Percentiles rank a stretch among this genome's conserved stretches.
These are phyloP conservation scores for Ploettnerulaceae sp. DNA, from an alignment of 2,329 filamentous ascomycete genomes.

Conservation along the genomic window DNA sequence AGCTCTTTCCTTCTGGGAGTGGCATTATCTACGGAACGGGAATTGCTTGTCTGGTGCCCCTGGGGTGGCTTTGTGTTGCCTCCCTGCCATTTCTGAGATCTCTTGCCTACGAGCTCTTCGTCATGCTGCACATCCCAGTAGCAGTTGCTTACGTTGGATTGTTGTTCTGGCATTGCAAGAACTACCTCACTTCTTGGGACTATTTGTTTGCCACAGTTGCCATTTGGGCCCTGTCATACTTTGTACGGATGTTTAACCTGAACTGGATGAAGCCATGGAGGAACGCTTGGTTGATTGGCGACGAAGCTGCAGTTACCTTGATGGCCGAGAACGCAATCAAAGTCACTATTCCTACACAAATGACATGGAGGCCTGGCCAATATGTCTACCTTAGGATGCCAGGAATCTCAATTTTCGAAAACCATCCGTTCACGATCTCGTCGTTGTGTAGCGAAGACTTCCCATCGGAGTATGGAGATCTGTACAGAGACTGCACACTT, in stretches of 20 bases:
- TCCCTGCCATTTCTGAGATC: constrained; percentile 76
- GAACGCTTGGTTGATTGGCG: constrained; percentile 78
- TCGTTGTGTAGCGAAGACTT: constrained; percentile 92
- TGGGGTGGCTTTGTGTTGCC: constrained; percentile 77
- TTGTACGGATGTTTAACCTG: constrained; percentile 72
- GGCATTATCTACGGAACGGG: constrained; percentile 82
- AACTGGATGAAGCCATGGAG: constrained; percentile 85
- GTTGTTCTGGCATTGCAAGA: constrained; percentile 94
- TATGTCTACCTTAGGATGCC: constrained; percentile 95
- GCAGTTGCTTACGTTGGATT: constrained; percentile 75
- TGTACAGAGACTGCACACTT: constrained; percentile 82
- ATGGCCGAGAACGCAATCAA: constrained; percentile 95
- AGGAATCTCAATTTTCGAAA: constrained; percentile 82
- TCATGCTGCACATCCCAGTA: constrained; percentile 75
- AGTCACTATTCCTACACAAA: constrained; percentile 87
- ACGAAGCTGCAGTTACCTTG: constrained; percentile 83
- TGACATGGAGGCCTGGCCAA: constrained; percentile 89
- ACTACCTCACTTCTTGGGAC: constrained; percentile 83
- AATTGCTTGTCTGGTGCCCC: constrained; percentile 72
- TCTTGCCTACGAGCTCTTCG: constrained; percentile 80
- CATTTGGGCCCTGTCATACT: constrained; percentile 73
- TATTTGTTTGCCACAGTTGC: constrained; percentile 79
- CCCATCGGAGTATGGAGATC: constrained; percentile 82
- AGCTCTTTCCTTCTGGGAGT: constrained; percentile 59
- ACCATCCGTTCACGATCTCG: constrained; percentile 92